Base-by-base conservation (phyloP, 2,329 filamentous ascomycete species). In the Beauveria varroae region DNA sequence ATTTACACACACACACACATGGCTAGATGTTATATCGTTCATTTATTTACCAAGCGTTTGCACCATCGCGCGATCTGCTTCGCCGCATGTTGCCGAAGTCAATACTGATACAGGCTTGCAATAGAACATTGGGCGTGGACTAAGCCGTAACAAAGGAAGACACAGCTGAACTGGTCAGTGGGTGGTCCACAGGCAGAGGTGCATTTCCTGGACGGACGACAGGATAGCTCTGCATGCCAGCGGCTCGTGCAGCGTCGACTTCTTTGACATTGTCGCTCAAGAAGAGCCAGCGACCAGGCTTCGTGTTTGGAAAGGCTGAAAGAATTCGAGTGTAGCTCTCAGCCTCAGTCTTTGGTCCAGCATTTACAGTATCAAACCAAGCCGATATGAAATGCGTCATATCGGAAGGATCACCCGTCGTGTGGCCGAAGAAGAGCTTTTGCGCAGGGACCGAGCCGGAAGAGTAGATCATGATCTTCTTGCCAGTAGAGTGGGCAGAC, bases 291-390 rank as follows among this genome's bases (percentile, higher is more conserved):
- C 82, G 78, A 12, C 72, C 73, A 20, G 79, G 72, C 55, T 76
- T 67, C 61, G 79, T 75, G 40, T 78, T 75, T 18, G 83, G 71
- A 62, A 70, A 63, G 43, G 67, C 69, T 43, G 70, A 70, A 53
- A 82, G 78, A 66, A 93, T 92, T 67, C 78, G 84, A 66, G 75
- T 72, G 74, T 93, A 95, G 71, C 89, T 93, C 24, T 71, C 73
- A 44, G 75, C 71, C 67, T 91, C 84, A 51, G 81, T 83, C 78
- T 95, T 95, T 61, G 83, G 80, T 1, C 90, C 90, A 37, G 90
- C 90, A 71, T 90, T 93, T 62, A 89, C 83, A 3, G 90, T 93
- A 72, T 95, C 90, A 70, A 91, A 93, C 80, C 86, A 91, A 66
- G 81, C 86, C 50, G 77, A 78, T 62, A 91, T 81, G 61, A 84